Base-by-base conservation (phyloP, 768 basidiomycete genomes). In the Phylloporus sp. region DNA sequence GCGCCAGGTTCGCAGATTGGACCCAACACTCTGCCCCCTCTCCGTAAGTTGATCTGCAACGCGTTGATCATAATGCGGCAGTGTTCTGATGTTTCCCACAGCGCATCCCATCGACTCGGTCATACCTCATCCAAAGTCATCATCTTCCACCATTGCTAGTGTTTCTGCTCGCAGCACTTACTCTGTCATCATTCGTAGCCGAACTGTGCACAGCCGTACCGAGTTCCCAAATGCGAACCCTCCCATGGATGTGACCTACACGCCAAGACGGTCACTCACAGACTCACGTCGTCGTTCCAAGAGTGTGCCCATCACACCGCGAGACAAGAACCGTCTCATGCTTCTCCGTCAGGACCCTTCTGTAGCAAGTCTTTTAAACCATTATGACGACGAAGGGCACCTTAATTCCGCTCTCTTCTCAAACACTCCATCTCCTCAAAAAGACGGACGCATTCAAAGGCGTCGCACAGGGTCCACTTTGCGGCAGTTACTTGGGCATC, bases 281-380 rank as follows among this genome's bases (percentile, higher is more conserved):
- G 55, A 68, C 67, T 42, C 59, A 24, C 60, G 61, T 44, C 58
- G 61, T 45, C 62, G 70, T 48, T 59, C 63, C 53, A 56, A 70
- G 57, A 70, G 64, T 55, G 64, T 54, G 27, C 78, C 70, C 27
- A 67, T 68, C 66, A 76, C 70, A 29, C 76, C 64, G 51, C 71
- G 73, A 34, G 78, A 79, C 55, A 72, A 66, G 71, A 80, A 72
- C 53, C 80, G 85, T 26, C 71, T 86, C 10, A 67, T 79, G 12
- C 70, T 78, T 20, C 75, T 91, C 41, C 83, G 84, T 39, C 81
- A 83, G 24, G 88, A 91, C 54, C 88, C 88, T 4, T 91, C 89
- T 20, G 86, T 91, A 26, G 85, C 77, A 13, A 90, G 85, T 58
- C 71, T 91, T 22, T 70, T 91, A 31, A 76, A 81, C 49, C 72